These are phyloP conservation scores for Kwoniella bestiolae DNA, from an alignment of 768 basidiomycete species.

Conservation along the genomic window DNA sequence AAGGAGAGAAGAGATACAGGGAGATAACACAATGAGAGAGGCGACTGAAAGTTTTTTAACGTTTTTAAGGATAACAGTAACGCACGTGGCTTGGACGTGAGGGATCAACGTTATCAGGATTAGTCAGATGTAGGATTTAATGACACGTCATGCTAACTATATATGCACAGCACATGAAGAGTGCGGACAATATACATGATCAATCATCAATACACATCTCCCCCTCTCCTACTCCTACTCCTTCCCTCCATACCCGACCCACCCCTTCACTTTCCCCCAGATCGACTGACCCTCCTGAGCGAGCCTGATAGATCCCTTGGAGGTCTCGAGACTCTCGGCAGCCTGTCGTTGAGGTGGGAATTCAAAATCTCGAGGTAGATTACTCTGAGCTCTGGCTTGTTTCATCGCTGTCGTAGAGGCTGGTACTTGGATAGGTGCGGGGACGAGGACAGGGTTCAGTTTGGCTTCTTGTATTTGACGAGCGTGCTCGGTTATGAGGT, in stretches of 20 bases:
- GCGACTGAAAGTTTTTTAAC: constrained; percentile 6
- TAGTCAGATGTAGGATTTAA: neutral
- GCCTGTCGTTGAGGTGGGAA: constrained; percentile 22
- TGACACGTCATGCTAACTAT: neutral
- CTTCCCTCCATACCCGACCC: constrained; percentile 14
- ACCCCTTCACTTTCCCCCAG: constrained; percentile 20
- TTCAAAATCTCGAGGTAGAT: constrained; percentile 26
- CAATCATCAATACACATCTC: neutral
- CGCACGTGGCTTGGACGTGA: neutral
- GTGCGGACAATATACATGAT: neutral
- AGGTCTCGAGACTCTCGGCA: constrained; percentile 3
- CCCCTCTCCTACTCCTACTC: neutral
- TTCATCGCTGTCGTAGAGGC: constrained; percentile 19
- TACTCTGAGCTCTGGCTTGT: constrained; percentile 16
- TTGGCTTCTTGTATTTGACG: constrained; percentile 22
- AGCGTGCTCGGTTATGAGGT: constrained; percentile 21
- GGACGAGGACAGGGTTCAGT: constrained; percentile 9
- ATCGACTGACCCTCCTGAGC: constrained; percentile 8
- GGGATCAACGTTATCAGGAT: neutral
- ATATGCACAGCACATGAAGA: neutral
- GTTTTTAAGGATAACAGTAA: neutral
- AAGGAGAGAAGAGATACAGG: constrained; percentile 7
- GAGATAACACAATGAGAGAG: constrained; percentile 4
- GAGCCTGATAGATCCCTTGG: constrained; percentile 3
- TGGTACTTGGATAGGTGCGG: constrained; percentile 13